These are phyloP conservation scores for Fusarium vanettenii DNA, from an alignment of 2,329 filamentous ascomycete genomes.

Conservation along the genomic window DNA sequence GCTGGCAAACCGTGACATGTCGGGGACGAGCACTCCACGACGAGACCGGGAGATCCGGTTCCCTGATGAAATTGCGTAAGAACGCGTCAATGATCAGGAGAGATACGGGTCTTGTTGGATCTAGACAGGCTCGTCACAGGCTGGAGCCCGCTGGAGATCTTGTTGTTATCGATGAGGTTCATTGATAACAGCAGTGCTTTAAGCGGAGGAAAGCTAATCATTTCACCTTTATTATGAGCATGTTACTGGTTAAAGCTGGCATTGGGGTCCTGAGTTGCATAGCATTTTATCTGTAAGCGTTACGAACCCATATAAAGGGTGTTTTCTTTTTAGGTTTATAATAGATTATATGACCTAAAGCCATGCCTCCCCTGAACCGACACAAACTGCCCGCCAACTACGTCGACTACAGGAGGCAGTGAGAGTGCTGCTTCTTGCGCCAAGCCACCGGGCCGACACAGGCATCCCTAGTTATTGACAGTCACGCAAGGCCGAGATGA, in stretches of 20 bases:
- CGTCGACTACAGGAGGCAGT: too few relatives aligned
- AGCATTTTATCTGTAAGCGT: neutral
- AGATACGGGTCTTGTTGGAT: neutral
- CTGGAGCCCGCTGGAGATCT: neutral
- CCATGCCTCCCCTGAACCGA: too few relatives aligned
- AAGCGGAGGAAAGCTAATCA: neutral
- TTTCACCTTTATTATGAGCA: neutral
- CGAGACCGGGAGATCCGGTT: slow-evolving; percentile 37
- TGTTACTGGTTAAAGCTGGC: neutral
- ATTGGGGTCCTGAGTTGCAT: neutral
- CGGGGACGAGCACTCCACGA: slow-evolving; percentile 2
- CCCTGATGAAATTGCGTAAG: slow-evolving; percentile 26
- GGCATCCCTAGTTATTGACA: too few relatives aligned
- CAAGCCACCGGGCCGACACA: too few relatives aligned
- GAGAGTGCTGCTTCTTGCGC: too few relatives aligned
- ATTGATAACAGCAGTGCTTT: neutral
- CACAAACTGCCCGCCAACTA: too few relatives aligned
- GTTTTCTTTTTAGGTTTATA: neutral
- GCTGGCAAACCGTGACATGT: neutral
- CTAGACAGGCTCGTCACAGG: neutral
- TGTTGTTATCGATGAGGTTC: neutral
- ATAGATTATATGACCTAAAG: neutral
- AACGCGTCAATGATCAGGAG: neutral
- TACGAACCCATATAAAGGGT: neutral
- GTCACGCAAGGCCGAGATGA: too few relatives aligned